phyloP scores from a whole-genome alignment of 2,329 filamentous ascomycete genomes.

The Aspergillus sp. region DNA sequence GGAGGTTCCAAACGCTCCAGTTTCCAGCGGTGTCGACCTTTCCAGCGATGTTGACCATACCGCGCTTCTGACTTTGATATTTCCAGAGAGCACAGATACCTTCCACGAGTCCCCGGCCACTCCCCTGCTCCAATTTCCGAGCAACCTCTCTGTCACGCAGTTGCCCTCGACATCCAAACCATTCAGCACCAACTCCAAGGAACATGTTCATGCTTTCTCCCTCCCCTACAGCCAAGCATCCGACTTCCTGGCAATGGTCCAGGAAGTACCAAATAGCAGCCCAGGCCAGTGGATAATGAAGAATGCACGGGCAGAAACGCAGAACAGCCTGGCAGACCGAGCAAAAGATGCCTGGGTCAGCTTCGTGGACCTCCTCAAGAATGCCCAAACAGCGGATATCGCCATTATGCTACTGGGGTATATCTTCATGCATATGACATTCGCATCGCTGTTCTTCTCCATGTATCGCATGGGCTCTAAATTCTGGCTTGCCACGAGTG shows the following conservation, averaged over 20 bases:
- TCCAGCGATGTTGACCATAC: neutral
- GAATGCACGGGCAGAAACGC: conserved; percentile 67
- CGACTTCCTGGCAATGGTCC: conserved; percentile 72
- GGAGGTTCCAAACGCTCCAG: conserved; percentile 52
- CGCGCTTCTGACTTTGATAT: conserved; percentile 40
- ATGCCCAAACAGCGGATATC: conserved; percentile 94
- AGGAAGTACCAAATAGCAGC: conserved; percentile 73
- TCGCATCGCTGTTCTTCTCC: conserved; percentile 95
- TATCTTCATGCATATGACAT: conserved; percentile 95
- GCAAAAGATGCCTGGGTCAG: conserved; percentile 80
- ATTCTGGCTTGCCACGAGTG: conserved; percentile 91
- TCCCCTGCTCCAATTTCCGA: neutral
- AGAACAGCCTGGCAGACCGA: conserved; percentile 67
- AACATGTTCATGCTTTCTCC: conserved; percentile 79
- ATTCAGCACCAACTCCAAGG: conserved; percentile 80
- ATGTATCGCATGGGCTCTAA: conserved; percentile 97
- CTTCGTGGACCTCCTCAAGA: conserved; percentile 76
- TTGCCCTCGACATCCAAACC: conserved; percentile 68
- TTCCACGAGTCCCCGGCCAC: neutral
- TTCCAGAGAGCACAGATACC: conserved; percentile 39
- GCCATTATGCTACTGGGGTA: conserved; percentile 97
- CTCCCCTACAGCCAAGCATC: conserved; percentile 73
- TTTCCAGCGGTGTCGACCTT: neutral
- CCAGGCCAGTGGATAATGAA: conserved; percentile 86
- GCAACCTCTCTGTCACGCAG: neutral